Evolutionary conservation across 2,329 filamentous ascomycete species (phyloP).

Genomic region (Pseudomassariella vexata): DNA sequence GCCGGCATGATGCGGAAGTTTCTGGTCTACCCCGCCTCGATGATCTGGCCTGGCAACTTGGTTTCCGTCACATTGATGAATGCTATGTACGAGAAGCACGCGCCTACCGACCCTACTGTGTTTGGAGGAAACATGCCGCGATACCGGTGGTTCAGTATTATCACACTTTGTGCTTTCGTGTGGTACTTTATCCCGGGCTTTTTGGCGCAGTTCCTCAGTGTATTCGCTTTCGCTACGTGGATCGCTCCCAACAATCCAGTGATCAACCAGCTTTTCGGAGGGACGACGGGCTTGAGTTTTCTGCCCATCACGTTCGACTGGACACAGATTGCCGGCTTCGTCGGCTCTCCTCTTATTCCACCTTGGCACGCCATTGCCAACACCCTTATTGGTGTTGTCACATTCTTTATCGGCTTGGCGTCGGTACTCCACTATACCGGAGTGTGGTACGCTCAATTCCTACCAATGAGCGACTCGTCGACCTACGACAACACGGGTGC

Average conservation of each 20-base stretch:
- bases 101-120: constrained; percentile 41
- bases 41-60: constrained; percentile 69
- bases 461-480: constrained; percentile 64
- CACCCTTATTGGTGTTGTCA: constrained; percentile 59
- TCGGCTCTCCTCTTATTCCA: constrained; percentile 62
- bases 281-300: constrained; percentile 59
- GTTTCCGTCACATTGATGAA: constrained; percentile 64
- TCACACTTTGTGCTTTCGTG: constrained; percentile 51
- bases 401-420: constrained; percentile 58
- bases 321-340: constrained; percentile 65
- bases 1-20: constrained; percentile 63
- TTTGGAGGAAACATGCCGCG: constrained; percentile 61
- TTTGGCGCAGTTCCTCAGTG: constrained; percentile 62
- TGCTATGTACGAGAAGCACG: constrained; percentile 62
- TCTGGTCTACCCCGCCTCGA: constrained; percentile 59
- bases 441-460: constrained; percentile 56
- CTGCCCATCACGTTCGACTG: constrained; percentile 73
- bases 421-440: constrained; percentile 59
- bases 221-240: constrained; percentile 69
- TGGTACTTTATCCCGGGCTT: constrained; percentile 69
- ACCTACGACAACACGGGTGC: constrained; percentile 67
- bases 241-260: constrained; percentile 61
- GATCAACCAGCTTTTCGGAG: constrained; percentile 70
- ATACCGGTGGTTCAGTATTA: constrained; percentile 57
- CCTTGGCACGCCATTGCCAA: constrained; percentile 73